Evolutionary conservation across 305 asterid genomes (phyloP).

Genomic region (Caryopteris hybrid): DNA sequence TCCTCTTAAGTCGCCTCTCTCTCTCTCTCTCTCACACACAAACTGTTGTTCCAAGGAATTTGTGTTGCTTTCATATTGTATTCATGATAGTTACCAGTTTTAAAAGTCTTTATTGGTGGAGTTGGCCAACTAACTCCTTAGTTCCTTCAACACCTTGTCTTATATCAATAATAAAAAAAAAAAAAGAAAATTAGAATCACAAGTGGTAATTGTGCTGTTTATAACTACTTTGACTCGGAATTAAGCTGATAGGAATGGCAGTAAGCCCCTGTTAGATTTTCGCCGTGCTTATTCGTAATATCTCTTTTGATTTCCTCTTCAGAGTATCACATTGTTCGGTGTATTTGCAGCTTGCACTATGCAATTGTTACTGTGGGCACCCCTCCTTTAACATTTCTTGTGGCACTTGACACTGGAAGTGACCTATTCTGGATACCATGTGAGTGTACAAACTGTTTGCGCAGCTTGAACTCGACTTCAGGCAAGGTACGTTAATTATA

Average conservation of each 20-base stretch:
- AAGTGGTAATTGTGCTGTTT: not conserved
- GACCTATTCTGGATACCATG: conserved; percentile 98
- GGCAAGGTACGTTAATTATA: conserved; percentile 31
- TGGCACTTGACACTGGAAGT: conserved; percentile 99
- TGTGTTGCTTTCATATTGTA: not conserved
- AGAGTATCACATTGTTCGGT: not conserved
- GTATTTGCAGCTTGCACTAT: conserved; percentile 81
- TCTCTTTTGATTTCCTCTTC: not conserved
- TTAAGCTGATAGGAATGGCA: not conserved
- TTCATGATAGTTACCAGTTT: not conserved
- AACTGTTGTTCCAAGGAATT: not conserved
- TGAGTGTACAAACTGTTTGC: conserved; percentile 58
- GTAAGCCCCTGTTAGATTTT: not conserved
- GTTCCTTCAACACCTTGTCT: not conserved
- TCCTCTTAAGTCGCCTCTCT: not conserved
- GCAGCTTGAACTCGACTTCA: conserved; percentile 31
- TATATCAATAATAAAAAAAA: not conserved
- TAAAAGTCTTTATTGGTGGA: not conserved
- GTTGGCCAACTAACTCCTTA: not conserved
- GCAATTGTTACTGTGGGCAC: conserved; percentile 74
- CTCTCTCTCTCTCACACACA: too few relatives aligned
- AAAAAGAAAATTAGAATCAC: not conserved
- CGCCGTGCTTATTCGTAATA: not conserved
- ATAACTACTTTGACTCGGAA: not conserved
- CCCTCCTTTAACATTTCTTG: conserved; percentile 60